Base-by-base conservation (phyloP, 169 alveolate species). In the Plasmodium gonderi region DNA sequence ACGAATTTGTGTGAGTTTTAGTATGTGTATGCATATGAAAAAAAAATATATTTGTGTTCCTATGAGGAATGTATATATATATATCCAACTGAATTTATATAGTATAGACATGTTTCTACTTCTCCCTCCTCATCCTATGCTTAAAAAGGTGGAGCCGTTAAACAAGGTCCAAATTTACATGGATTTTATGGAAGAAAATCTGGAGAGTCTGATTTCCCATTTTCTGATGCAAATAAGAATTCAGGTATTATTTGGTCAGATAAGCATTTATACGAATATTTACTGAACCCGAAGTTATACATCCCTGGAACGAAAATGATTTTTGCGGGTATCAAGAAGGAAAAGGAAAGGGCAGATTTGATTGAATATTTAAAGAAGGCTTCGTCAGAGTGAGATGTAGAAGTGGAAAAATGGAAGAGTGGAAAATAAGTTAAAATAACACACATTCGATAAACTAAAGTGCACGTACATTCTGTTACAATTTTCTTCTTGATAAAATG, bases 251-350 rank as follows among this genome's bases (percentile, higher is more conserved):
- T 96, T 33, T 98, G 99, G 99, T 91, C 95, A 29, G 98, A 97
- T 80, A 97, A 97, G 93, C 98, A 97, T 95, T 92, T 98, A 91
- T 97, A 95, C 95, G 98, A 95, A 93, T 98, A 96, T 93, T 92
- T 98, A 87, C 94, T 96, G 72, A 97, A 98, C 94, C 99, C 99
- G 47, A 97, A 97, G 96, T 95, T 96, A 92, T 97, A 97, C 94
- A 97, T 98, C 33, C 99, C 99, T 20, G 99, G 99, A 23, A 98
- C 99, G 77, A 97, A 98, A 95, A 98, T 98, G 99, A 98, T 98
- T 67, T 98, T 98, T 82, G 99, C 99, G 17, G 99, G 99, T 17
- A 95, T 98, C 72, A 97, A 98, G 95, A 98, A 97, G 94, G 99
- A 97, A 93, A 96, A 97, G 93, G 99, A 98, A 82, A 96, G 99